Conservation (phyloP, 2,329 filamentous ascomycete genomes). For the Apiospora arundinis region DNA sequence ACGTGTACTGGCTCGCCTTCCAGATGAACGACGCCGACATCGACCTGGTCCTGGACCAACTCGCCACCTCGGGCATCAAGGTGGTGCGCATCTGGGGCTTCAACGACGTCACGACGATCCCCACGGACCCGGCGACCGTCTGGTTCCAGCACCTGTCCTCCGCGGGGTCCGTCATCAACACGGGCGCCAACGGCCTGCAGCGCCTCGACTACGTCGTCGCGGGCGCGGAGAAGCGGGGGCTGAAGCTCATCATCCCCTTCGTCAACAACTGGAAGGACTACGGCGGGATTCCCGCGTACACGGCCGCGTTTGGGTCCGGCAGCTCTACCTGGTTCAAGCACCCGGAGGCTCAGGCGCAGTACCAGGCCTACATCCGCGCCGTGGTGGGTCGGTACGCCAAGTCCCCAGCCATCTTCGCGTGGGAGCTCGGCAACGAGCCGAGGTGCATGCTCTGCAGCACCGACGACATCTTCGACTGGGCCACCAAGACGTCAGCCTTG, state of each 20-base stretch:
- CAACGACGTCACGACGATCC: slow-evolving; percentile 59
- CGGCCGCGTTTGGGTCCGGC: slow-evolving; percentile 60
- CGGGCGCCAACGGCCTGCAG: slow-evolving; percentile 65
- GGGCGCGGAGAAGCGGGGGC: slow-evolving; percentile 61
- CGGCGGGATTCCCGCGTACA: slow-evolving; percentile 68
- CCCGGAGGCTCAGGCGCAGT: slow-evolving; percentile 58
- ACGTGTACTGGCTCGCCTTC: slow-evolving; percentile 60
- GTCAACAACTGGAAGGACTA: slow-evolving; percentile 76
- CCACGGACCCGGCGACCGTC: slow-evolving; percentile 41
- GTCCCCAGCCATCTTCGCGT: slow-evolving; percentile 57
- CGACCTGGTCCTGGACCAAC: slow-evolving; percentile 56
- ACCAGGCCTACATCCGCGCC: slow-evolving; percentile 55
- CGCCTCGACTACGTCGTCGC: slow-evolving; percentile 69
- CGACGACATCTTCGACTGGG: slow-evolving; percentile 64
- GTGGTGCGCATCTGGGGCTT: slow-evolving; percentile 69
- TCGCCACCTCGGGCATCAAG: slow-evolving; percentile 58
- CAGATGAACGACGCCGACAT: slow-evolving; percentile 59
- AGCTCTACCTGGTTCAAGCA: slow-evolving; percentile 64
- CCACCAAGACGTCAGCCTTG: slow-evolving; percentile 60
- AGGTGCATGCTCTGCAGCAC: slow-evolving; percentile 63
- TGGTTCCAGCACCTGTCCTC: slow-evolving; percentile 62
- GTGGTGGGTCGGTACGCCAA: slow-evolving; percentile 55
- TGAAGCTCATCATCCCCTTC: slow-evolving; percentile 69
- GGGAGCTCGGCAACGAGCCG: slow-evolving; percentile 63
- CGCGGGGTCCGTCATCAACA: slow-evolving; percentile 65